Evolutionary conservation across 2,329 filamentous ascomycete species (phyloP).

Genomic region (Pestalotiopsis sp.): DNA sequence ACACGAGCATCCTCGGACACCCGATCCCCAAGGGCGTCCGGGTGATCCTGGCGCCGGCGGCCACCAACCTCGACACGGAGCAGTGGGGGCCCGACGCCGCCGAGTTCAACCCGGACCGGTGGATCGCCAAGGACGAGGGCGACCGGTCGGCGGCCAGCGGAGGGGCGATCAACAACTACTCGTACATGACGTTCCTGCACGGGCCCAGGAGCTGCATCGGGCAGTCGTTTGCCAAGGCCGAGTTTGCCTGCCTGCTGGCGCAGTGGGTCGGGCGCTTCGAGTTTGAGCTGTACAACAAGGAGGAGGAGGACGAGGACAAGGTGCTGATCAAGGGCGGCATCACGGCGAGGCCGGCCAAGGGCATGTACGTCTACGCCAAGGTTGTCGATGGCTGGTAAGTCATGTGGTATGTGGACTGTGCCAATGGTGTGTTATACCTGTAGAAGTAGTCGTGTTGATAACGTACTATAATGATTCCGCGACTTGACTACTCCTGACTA

Average conservation of each 20-base stretch:
- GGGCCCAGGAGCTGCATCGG: slow-evolving; percentile 88
- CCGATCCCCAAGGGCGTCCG: slow-evolving; percentile 65
- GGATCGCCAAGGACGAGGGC: slow-evolving; percentile 51
- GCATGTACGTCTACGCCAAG: slow-evolving; percentile 70
- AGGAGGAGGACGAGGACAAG: slow-evolving; percentile 67
- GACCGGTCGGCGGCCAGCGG: slow-evolving; percentile 59
- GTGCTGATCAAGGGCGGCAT: slow-evolving; percentile 70
- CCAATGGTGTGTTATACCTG: neutral
- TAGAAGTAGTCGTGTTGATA: neutral
- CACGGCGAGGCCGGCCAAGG: slow-evolving; percentile 73
- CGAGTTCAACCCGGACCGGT: slow-evolving; percentile 79
- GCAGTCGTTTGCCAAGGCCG: slow-evolving; percentile 75
- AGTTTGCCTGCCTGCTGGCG: slow-evolving; percentile 84
- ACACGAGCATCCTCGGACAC: slow-evolving; percentile 60
- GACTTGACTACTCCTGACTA: neutral
- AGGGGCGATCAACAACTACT: slow-evolving; percentile 75
- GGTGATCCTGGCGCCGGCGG: slow-evolving; percentile 66
- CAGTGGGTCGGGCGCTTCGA: slow-evolving; percentile 76
- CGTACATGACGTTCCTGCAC: slow-evolving; percentile 81
- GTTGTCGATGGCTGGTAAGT: slow-evolving; percentile 71
- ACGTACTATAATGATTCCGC: neutral
- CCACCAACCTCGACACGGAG: slow-evolving; percentile 68
- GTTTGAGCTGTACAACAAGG: slow-evolving; percentile 57
- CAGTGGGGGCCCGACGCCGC: slow-evolving; percentile 79
- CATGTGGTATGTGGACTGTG: slow-evolving; percentile 9